These are phyloP conservation scores for Rachicladosporium sp. DNA, from an alignment of 2,329 filamentous ascomycete species.

Conservation along the genomic window DNA sequence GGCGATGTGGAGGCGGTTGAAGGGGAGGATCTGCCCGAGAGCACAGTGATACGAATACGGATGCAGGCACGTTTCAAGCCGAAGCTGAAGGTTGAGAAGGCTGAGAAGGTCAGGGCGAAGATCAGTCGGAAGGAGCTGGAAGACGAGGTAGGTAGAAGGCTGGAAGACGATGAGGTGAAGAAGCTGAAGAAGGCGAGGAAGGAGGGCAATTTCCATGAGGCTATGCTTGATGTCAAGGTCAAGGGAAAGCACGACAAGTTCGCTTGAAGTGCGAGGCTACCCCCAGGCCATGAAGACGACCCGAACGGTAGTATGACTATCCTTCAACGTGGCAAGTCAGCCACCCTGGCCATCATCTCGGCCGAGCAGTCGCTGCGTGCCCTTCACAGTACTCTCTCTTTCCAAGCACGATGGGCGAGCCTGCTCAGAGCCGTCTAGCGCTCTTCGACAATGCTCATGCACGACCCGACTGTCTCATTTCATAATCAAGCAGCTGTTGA, in stretches of 20 bases:
- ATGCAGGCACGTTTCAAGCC: constrained; percentile 97
- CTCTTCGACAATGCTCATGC: too few relatives aligned
- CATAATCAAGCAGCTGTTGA: too few relatives aligned
- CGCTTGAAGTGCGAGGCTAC: constrained; percentile 20
- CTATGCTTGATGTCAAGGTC: constrained; percentile 71
- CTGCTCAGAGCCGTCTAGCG: too few relatives aligned
- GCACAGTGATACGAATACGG: constrained; percentile 64
- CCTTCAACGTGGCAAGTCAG: too few relatives aligned
- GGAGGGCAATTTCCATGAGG: constrained; percentile 84
- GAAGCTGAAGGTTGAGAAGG: constrained; percentile 62
- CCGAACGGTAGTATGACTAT: too few relatives aligned
- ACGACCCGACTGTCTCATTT: too few relatives aligned
- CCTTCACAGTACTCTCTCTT: too few relatives aligned
- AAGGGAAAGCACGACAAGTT: constrained; percentile 91
- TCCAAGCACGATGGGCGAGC: too few relatives aligned
- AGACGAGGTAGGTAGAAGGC: constrained; percentile 17
- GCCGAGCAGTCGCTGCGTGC: too few relatives aligned
- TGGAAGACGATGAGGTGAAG: constrained; percentile 67
- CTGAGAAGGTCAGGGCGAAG: constrained; percentile 72
- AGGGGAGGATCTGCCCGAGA: constrained; percentile 35
- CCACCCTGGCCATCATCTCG: too few relatives aligned
- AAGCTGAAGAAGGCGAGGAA: constrained; percentile 68
- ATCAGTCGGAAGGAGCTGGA: constrained; percentile 62
- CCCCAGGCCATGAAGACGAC: too few relatives aligned
- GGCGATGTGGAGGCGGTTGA: constrained; percentile 41